Base-by-base conservation (phyloP, 2,329 filamentous ascomycete genomes). In the Diaporthe citri region DNA sequence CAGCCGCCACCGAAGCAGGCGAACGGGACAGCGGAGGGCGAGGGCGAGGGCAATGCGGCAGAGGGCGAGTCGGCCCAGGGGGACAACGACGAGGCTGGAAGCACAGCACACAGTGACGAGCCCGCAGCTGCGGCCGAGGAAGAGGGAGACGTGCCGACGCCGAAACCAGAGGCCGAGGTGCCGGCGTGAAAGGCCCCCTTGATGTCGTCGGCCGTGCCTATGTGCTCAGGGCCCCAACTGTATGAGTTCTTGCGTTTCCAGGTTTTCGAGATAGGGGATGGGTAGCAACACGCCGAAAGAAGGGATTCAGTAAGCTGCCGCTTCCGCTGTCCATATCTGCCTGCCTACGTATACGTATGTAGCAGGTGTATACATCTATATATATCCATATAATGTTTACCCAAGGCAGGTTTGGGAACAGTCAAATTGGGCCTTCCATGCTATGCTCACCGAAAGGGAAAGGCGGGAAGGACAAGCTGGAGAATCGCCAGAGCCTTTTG, bases 21-120 rank as follows among this genome's bases (percentile, higher is more conserved):
- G 80, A 86, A 91, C 78, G 87, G 92, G 79, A 87, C 92, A 78
- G 88, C 91, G 72, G 91, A 89, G 78, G 87, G 87, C 8, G 81
- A 81, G 5, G 79, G 80, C 25, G 78, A 73, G 13, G 39, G 51
- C n/a, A 41, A 36, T 22, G 51, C 34, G 55, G 69, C 69, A n/a
- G 69, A 48, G 22, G 73, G 41, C 22, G 72, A 67, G n/a, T 17
- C 51, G 34, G 71, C 48, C 4, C 71, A 72, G 41, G 64, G 28
- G 15, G 52, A 71, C n/a, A 46, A 71, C 25, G 36, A 70, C n/a
- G 55, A 59, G 43, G 55, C 48, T 8, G 62, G 72, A 41, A 76
- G 52, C 39, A 60, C 39, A 22, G 28, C 31, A 43, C 70, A 34
- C 41, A 67, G 51, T 39, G 72, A 72, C 15, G 41, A 55, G 62